These are phyloP conservation scores for Pleurotus tuoliensis DNA, from an alignment of 768 basidiomycete species.

Conservation along the genomic window DNA sequence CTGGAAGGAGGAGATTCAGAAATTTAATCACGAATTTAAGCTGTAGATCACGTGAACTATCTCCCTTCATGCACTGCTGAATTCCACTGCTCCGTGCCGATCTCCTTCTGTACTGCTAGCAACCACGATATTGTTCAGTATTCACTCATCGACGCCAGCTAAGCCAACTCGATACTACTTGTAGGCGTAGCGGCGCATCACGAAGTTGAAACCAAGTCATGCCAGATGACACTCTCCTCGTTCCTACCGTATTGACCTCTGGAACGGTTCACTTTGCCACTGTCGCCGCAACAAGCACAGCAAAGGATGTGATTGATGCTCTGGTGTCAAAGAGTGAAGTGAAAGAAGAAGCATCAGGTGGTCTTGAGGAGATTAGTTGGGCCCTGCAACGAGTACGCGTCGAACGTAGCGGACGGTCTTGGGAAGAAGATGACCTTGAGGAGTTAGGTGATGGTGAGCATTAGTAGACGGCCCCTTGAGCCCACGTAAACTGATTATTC, in stretches of 20 bases:
- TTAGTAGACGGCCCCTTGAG: too few species aligned
- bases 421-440: conserved; percentile 72
- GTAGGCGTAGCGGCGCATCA: too few species aligned
- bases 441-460: conserved; percentile 57
- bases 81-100: too few species aligned
- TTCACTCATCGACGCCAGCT: too few species aligned
- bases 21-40: too few species aligned
- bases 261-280: conserved; percentile 63
- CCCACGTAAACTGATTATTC: too few species aligned
- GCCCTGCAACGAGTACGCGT: conserved; percentile 61
- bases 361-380: conserved; percentile 59
- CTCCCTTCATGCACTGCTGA: too few species aligned
- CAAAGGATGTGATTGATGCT: conserved; percentile 54
- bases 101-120: too few species aligned
- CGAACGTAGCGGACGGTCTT: conserved; percentile 55
- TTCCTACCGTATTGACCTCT: conserved; percentile 56
- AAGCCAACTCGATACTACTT: too few species aligned
- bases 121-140: too few species aligned
- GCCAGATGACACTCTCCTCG: conserved; percentile 42
- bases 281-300: conserved; percentile 47
- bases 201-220: conserved; percentile 20
- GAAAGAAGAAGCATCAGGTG: conserved; percentile 50
- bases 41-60: too few species aligned
- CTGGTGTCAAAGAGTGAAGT: conserved; percentile 47
- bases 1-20: not conserved